A percentile compares a stretch with the other conserved stretches of the same genome.
phyloP scores from a whole-genome alignment of 306 rosid species.

The Citrullus amarus region DNA sequence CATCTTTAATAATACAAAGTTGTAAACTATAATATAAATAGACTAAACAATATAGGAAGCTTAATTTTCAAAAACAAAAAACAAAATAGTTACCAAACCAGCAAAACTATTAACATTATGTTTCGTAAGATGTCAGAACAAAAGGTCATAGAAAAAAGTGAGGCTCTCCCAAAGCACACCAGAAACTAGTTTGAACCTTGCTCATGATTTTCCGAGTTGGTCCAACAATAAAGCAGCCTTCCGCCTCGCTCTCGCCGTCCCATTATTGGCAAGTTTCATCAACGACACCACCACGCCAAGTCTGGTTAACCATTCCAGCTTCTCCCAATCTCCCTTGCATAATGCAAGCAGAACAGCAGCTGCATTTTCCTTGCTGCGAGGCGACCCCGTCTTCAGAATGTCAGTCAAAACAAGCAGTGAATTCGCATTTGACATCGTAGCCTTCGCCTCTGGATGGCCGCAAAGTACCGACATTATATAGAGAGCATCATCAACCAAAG shows the following conservation, averaged over 20 bases:
- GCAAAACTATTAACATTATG: not conserved
- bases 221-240: slow-evolving; percentile 80
- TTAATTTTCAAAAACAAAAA: no score
- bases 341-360: slow-evolving; percentile 75
- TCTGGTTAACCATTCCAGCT: slow-evolving; percentile 60
- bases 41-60: no score
- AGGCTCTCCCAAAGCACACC: not conserved
- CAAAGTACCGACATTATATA: slow-evolving; percentile 88
- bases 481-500: slow-evolving; percentile 76
- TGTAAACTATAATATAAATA: no score
- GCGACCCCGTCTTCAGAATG: slow-evolving; percentile 62
- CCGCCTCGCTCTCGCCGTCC: slow-evolving; percentile 83
- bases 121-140: not conserved
- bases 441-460: slow-evolving; percentile 76
- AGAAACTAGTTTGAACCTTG: not conserved
- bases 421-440: slow-evolving; percentile 61
- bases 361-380: slow-evolving; percentile 78
- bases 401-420: slow-evolving; percentile 74
- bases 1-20: not conserved
- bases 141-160: not conserved
- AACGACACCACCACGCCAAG: slow-evolving; percentile 79
- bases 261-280: slow-evolving; percentile 52
- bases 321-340: slow-evolving; percentile 70
- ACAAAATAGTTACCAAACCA: no score
- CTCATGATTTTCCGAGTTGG: slow-evolving; percentile 44